A percentile compares a stretch with the other conserved stretches of the same genome.
These are phyloP conservation scores for Ceratocystis alfenasii DNA, from an alignment of 2,329 filamentous ascomycete species.

Conservation along the genomic window DNA sequence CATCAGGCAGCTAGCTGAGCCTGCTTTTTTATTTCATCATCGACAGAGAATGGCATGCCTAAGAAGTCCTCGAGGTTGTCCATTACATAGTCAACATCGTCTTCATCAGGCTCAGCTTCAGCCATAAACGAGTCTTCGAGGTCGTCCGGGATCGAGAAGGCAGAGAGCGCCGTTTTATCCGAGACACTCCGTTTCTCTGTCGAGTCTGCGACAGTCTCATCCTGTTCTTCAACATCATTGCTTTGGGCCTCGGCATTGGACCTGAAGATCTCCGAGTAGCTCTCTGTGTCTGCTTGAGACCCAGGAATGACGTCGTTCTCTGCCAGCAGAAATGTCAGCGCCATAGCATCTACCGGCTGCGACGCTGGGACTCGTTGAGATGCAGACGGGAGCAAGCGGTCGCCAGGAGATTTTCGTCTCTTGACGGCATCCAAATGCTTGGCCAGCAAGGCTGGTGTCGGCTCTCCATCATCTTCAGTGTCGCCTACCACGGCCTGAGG, in stretches of 20 bases:
- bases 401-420: neutral
- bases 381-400: constrained; percentile 31
- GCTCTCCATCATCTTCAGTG: constrained; percentile 23
- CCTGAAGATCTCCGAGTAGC: constrained; percentile 16
- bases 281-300: constrained; percentile 17
- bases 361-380: constrained; percentile 35
- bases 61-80: constrained; percentile 37
- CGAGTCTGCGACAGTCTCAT: constrained; percentile 17
- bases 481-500: neutral
- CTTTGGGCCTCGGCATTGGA: constrained; percentile 13
- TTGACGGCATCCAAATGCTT: constrained; percentile 18
- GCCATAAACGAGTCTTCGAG: constrained; percentile 17
- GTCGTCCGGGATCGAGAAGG: neutral
- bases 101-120: constrained; percentile 29
- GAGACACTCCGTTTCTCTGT: neutral
- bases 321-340: constrained; percentile 38
- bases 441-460: constrained; percentile 17
- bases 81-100: constrained; percentile 38
- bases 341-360: constrained; percentile 37
- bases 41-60: constrained; percentile 30
- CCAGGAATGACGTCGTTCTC: constrained; percentile 28
- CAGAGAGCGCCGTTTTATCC: neutral
- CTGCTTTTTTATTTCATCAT: constrained; percentile 26
- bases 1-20: constrained; percentile 13
- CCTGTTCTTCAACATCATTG: constrained; percentile 1